Conservation (phyloP, 805 yeast species). For the Candida gorgasii region DNA sequence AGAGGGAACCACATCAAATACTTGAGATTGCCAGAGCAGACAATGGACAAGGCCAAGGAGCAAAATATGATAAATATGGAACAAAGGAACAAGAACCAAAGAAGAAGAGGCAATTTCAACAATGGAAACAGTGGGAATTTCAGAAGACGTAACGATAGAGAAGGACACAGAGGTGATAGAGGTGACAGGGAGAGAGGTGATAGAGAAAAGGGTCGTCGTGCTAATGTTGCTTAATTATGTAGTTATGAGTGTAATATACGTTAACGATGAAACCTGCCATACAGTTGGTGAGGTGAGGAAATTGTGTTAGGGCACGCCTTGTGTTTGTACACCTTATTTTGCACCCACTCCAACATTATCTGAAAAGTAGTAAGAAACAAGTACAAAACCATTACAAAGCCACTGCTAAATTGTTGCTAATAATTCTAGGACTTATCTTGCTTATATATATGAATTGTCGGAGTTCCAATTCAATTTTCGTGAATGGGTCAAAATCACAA, state of each 20-base stretch:
- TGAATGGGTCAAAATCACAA: constrained; percentile 8
- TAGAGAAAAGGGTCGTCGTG: constrained; percentile 11
- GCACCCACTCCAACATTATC: too few relatives aligned
- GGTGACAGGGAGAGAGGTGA: constrained; percentile 13
- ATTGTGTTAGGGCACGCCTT: neutral
- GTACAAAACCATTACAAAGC: too few relatives aligned
- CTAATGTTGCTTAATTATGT: constrained; percentile 1
- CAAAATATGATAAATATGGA: constrained; percentile 55
- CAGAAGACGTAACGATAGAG: constrained; percentile 11
- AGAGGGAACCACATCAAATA: constrained; percentile 84
- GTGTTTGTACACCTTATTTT: neutral
- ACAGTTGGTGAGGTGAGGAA: too few relatives aligned
- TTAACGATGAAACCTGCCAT: neutral
- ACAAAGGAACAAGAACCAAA: constrained; percentile 47
- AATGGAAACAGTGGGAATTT: constrained; percentile 6
- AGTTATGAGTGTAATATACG: constrained; percentile 4
- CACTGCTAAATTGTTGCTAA: too few relatives aligned
- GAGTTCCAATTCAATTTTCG: neutral
- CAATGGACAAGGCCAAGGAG: constrained; percentile 75
- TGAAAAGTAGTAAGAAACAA: too few relatives aligned
- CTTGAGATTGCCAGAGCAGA: constrained; percentile 69
- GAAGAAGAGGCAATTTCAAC: constrained; percentile 36
- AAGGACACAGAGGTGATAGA: constrained; percentile 13
- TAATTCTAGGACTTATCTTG: too few relatives aligned
- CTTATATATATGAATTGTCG: too few relatives aligned